phyloP scores from a whole-genome alignment of 1,139 yeast species.

The Blastobotrys elegans region DNA sequence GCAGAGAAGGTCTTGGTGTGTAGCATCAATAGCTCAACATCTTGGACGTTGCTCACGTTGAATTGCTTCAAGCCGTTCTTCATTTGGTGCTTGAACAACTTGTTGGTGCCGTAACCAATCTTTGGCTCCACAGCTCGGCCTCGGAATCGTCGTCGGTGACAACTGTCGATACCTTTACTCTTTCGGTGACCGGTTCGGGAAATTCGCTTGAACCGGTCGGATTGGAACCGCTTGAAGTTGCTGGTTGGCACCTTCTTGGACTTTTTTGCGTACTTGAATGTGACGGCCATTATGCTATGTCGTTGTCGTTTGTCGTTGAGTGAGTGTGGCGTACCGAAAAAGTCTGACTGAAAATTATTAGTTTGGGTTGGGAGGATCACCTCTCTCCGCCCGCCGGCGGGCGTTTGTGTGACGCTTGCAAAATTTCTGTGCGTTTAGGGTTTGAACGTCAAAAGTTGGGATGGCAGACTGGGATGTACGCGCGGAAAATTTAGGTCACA shows the following conservation, averaged over 20 bases:
- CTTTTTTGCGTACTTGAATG: constrained; percentile 98
- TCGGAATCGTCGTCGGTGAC: constrained; percentile 99
- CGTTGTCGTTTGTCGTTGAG: neutral
- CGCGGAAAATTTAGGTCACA: neutral
- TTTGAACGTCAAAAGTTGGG: neutral
- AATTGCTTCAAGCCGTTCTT: constrained; percentile 99
- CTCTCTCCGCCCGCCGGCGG: too few relatives aligned
- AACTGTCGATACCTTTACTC: constrained; percentile 99
- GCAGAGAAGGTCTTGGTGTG: constrained; percentile 99
- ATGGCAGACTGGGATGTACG: neutral
- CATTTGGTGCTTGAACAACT: constrained; percentile 91
- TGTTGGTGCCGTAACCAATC: constrained; percentile 99
- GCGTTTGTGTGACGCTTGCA: too few relatives aligned
- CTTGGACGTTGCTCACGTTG: constrained; percentile 88
- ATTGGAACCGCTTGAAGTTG: constrained; percentile 98
- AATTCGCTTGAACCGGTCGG: constrained; percentile 99
- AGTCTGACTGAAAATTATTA: neutral
- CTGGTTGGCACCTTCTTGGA: constrained; percentile 77
- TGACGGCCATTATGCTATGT: constrained; percentile 73
- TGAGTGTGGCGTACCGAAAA: neutral
- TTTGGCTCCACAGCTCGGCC: constrained; percentile 99
- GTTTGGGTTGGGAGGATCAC: neutral
- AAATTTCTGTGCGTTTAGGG: too few relatives aligned
- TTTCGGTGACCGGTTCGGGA: constrained; percentile 96
- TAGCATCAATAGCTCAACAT: constrained; percentile 91